A percentile compares a stretch with the other conserved stretches of the same genome.
phyloP scores from a whole-genome alignment of 208 protist species.

The Trichomonas tenax region DNA sequence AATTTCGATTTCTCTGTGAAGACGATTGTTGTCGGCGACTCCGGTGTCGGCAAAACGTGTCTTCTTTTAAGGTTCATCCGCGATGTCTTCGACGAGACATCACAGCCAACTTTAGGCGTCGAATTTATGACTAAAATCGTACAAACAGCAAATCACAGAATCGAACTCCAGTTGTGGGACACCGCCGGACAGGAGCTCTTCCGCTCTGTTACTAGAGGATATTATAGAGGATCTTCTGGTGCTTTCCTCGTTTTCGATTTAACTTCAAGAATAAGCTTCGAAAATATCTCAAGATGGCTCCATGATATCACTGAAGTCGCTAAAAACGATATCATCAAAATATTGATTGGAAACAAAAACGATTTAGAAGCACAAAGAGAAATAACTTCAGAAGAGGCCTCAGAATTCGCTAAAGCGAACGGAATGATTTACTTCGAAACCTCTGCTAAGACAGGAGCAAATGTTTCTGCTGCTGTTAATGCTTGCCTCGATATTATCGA shows the following conservation, averaged over 20 bases:
- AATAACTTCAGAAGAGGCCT: background rate
- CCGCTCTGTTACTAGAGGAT: background rate
- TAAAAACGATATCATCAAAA: background rate
- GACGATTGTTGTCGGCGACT: slow-evolving; percentile 57
- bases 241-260: slow-evolving; percentile 17
- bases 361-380: background rate
- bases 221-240: background rate
- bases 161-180: slow-evolving; percentile 18
- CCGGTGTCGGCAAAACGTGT: slow-evolving; percentile 59
- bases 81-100: background rate
- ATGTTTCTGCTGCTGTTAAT: background rate
- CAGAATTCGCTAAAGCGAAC: background rate
- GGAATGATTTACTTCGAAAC: slow-evolving; percentile 3
- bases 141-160: background rate
- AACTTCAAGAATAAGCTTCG: background rate
- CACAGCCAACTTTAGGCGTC: slow-evolving; percentile 5
- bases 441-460: background rate
- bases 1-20: slow-evolving; percentile 43
- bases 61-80: slow-evolving; percentile 31
- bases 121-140: slow-evolving; percentile 16
- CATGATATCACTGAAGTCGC: slow-evolving; percentile 12
- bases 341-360: slow-evolving; percentile 16
- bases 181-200: slow-evolving; percentile 21
- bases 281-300: background rate
- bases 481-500: background rate